Evolutionary conservation across 805 yeast species (phyloP).

Genomic region (Candida michaelii): DNA sequence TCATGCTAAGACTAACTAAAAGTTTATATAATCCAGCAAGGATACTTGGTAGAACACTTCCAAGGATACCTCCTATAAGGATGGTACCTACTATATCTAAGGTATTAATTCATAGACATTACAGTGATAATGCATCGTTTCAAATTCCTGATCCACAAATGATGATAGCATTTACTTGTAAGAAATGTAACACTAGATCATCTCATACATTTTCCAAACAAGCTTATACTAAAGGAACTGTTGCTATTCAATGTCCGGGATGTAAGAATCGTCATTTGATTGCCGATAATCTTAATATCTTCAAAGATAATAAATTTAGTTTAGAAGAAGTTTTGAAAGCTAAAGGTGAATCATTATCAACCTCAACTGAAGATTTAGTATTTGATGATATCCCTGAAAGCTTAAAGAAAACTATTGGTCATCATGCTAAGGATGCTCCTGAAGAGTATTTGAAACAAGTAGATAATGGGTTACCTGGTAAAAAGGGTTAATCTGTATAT

Average conservation of each 20-base stretch:
- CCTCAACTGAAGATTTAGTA: slow-evolving; percentile 63
- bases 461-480: slow-evolving; percentile 12
- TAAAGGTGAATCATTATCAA: slow-evolving; percentile 72
- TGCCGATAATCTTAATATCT: slow-evolving; percentile 72
- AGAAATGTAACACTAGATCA: slow-evolving; percentile 78
- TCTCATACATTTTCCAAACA: slow-evolving; percentile 91
- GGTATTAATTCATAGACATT: not conserved
- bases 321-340: slow-evolving; percentile 74
- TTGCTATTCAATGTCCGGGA: slow-evolving; percentile 87
- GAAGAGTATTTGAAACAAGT: slow-evolving; percentile 25
- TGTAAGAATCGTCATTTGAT: slow-evolving; percentile 86
- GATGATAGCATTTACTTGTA: slow-evolving; percentile 91
- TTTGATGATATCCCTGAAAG: slow-evolving; percentile 68
- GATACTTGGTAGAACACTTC: too few species aligned
- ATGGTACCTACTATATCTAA: too few species aligned
- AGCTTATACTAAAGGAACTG: slow-evolving; percentile 84
- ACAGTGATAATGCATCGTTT: slow-evolving; percentile 19
- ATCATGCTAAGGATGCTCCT: slow-evolving; percentile 70
- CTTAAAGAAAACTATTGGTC: slow-evolving; percentile 52
- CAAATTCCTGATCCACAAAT: slow-evolving; percentile 75
- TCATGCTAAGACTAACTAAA: too few species aligned
- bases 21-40: too few species aligned
- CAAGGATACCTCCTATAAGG: too few species aligned
- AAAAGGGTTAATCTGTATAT: too few species aligned
- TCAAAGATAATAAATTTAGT: slow-evolving; percentile 75